phyloP scores from a whole-genome alignment of 192 early-diverging fungal genomes.

The Ambispora gerdemannii region DNA sequence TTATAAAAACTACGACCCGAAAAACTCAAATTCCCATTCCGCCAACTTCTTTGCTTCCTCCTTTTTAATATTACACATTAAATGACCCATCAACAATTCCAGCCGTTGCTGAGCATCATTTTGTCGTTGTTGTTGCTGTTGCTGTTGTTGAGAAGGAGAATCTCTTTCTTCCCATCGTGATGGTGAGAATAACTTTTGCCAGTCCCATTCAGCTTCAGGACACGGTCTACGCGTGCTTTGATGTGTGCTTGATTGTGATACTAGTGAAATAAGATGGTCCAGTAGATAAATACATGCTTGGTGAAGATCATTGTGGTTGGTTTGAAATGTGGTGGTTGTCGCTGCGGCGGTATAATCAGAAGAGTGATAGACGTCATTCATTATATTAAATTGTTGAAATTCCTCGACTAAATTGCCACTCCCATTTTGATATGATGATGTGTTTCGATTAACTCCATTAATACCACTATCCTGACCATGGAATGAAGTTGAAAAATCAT shows the following conservation, averaged over 20 bases:
- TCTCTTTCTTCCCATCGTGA: conserved; percentile 3
- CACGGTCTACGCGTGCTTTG: conserved; percentile 18
- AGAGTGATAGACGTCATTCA: neutral
- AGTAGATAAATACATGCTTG: conserved; percentile 21
- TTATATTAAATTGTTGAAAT: neutral
- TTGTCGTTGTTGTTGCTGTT: neutral
- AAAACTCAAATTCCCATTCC: neutral
- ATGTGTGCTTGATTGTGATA: neutral
- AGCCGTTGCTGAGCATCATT: conserved; percentile 6
- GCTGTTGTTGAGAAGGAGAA: no score
- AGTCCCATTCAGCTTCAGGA: conserved; percentile 27
- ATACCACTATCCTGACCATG: neutral
- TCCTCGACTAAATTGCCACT: no score
- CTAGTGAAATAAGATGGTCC: conserved; percentile 11
- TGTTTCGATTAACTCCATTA: neutral
- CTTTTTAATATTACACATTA: conserved; percentile 7
- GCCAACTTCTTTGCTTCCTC: neutral
- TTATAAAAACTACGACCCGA: no score
- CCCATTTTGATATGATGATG: no score
- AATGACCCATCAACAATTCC: conserved; percentile 22
- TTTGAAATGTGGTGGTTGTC: neutral
- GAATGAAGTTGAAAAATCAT: neutral
- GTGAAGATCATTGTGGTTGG: neutral
- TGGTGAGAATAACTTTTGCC: conserved; percentile 13
- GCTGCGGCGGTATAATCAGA: neutral